A percentile compares a stretch with the other conserved stretches of the same genome.
Evolutionary conservation across 306 rosid species (phyloP).

Genomic region (Citrullus colocynthis): DNA sequence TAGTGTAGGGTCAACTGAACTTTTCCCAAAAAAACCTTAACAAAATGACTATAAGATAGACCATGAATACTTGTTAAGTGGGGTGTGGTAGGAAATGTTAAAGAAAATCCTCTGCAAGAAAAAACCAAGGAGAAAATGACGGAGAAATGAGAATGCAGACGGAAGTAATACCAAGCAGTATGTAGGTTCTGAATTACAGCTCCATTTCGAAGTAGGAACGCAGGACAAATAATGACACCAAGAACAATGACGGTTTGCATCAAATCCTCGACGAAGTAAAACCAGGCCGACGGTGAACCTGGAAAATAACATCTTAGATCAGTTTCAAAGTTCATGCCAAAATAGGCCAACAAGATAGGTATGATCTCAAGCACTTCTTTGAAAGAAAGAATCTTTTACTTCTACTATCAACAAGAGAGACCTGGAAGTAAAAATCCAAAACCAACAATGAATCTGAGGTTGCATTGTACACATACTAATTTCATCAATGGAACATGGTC

Average conservation of each 20-base stretch:
- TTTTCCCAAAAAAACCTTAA: no score
- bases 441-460: background rate
- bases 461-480: background rate
- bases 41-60: background rate
- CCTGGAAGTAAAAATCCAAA: background rate
- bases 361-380: background rate
- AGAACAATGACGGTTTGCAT: slow-evolving; percentile 85
- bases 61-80: background rate
- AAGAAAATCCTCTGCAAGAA: background rate
- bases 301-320: background rate
- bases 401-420: background rate
- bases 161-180: slow-evolving; percentile 50
- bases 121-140: background rate
- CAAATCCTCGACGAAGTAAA: slow-evolving; percentile 57
- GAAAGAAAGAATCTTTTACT: background rate
- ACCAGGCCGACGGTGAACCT: slow-evolving; percentile 72
- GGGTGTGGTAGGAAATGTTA: background rate
- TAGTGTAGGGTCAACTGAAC: no score
- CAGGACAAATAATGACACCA: slow-evolving; percentile 98
- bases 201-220: slow-evolving; percentile 94
- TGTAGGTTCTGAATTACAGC: slow-evolving; percentile 62
- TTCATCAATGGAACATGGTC: background rate
- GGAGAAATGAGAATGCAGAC: background rate
- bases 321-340: background rate
- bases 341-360: background rate